Evolutionary conservation across 331 rosid species (phyloP), one percentile per base, ranked within the genome.

Genomic region (Quercus tomentella): DNA sequence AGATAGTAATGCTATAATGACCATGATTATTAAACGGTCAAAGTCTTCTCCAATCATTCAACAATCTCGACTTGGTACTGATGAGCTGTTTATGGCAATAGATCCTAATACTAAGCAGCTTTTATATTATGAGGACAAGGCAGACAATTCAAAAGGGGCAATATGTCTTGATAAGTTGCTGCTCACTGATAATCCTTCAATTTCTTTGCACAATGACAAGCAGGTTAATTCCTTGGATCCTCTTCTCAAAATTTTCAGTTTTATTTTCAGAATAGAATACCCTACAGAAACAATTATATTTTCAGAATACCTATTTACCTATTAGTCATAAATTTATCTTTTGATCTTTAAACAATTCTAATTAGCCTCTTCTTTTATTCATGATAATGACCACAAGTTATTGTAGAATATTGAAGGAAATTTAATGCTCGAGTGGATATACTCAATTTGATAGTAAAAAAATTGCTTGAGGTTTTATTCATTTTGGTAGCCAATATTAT

Each of bases 1-100:
- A 77, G 97, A 96, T 87, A 88, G 85, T 80, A 93, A 96, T 54
- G 98, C 99, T 35, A 92, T 96, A 66, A 96, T 96, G 98, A 96
- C 99, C 54, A 87, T 96, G 94, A 94, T 96, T 84, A 88, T 92
- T 63, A 91, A 92, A 80, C 89, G 93, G 65, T 96, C 99, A 23
- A 96, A 96, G 89, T 86, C 97, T 85, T 85, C 93, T 79, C 92
- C 86, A 65, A 86, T 84, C 80, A 88, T 88, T 74, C 92, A 72
- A 43, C 99, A 96, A 86, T 91, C 99, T 88, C 96, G 98, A 78
- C 94, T 96, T 41, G 99, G 99, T 72, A 96, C 97, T 30, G 99
- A 96, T 76, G 99, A 93, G 84, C 85, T 96, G 69, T 93, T 93
- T 63, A 82, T 96, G 93, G 98, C 98, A 51, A 84, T 90, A 74